Conservation (phyloP, 768 basidiomycete species). For the Butyriboletus loyo region DNA sequence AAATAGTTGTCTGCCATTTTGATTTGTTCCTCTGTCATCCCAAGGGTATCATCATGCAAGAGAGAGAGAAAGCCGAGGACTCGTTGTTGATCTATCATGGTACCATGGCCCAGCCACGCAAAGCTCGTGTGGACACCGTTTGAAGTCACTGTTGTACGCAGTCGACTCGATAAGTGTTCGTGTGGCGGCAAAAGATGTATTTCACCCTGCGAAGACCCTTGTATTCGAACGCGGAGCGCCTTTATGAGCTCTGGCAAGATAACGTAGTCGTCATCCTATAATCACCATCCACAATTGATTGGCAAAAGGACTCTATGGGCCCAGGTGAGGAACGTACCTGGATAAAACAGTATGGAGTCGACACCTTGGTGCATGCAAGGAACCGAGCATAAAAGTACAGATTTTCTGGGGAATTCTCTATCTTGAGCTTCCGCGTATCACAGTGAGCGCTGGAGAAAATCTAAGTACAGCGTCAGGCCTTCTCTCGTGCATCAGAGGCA, state of each 20-base stretch:
- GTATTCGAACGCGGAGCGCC: constrained; percentile 43
- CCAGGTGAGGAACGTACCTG: constrained; percentile 40
- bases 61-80: constrained; percentile 49
- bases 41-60: constrained; percentile 35
- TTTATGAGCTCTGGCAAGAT: constrained; percentile 55
- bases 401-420: constrained; percentile 57
- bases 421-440: constrained; percentile 41
- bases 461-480: constrained; percentile 23
- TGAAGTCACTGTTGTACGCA: constrained; percentile 42
- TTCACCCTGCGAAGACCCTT: constrained; percentile 20
- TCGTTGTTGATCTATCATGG: constrained; percentile 45
- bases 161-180: constrained; percentile 53
- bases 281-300: constrained; percentile 1
- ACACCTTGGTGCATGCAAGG: constrained; percentile 50
- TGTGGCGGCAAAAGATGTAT: constrained; percentile 61
- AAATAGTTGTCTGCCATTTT: constrained; percentile 74
- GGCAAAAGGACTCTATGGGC: background rate
- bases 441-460: constrained; percentile 44
- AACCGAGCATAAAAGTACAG: constrained; percentile 62
- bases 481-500: background rate
- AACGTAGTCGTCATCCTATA: constrained; percentile 68
- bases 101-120: constrained; percentile 66
- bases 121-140: constrained; percentile 50
- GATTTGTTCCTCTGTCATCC: constrained; percentile 46
- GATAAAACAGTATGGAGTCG: constrained; percentile 58